phyloP scores from a whole-genome alignment of 208 protist species.

The Acanthamoeba lenticulata region DNA sequence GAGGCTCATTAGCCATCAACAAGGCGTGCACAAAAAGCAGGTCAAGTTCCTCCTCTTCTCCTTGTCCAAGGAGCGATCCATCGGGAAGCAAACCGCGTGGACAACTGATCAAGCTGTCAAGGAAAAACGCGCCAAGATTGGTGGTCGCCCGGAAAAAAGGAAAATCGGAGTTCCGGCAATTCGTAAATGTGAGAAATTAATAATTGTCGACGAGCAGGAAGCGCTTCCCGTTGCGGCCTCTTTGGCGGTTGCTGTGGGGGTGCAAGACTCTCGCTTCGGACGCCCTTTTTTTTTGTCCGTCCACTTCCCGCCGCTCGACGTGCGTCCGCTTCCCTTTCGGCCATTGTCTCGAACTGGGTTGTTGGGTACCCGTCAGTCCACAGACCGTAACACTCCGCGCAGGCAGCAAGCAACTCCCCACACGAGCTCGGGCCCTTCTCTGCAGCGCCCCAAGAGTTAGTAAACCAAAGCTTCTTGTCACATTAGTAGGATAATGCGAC shows the following conservation, averaged over 20 bases:
- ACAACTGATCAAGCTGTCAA: too few species aligned
- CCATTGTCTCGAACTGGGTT: background rate
- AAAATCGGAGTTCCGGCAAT: background rate
- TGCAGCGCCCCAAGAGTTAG: background rate
- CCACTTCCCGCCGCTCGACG: background rate
- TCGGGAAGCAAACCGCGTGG: too few species aligned
- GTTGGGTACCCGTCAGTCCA: background rate
- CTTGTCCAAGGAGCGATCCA: too few species aligned
- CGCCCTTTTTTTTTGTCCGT: background rate
- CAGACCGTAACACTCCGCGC: background rate
- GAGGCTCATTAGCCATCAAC: background rate
- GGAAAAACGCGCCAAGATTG: too few species aligned
- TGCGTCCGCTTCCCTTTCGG: background rate
- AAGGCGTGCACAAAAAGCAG: background rate
- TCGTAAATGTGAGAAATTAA: background rate
- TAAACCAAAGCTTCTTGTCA: background rate
- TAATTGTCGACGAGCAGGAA: background rate
- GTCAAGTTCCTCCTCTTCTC: too few species aligned
- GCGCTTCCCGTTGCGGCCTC: background rate
- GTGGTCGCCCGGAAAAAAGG: background rate
- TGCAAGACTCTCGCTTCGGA: background rate
- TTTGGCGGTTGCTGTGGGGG: background rate
- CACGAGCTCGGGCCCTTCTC: too few species aligned
- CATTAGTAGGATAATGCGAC: conserved; percentile 38
- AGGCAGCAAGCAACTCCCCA: background rate